Base-by-base conservation (phyloP, 2,329 filamentous ascomycete species). In the Arachnomyces sp. region DNA sequence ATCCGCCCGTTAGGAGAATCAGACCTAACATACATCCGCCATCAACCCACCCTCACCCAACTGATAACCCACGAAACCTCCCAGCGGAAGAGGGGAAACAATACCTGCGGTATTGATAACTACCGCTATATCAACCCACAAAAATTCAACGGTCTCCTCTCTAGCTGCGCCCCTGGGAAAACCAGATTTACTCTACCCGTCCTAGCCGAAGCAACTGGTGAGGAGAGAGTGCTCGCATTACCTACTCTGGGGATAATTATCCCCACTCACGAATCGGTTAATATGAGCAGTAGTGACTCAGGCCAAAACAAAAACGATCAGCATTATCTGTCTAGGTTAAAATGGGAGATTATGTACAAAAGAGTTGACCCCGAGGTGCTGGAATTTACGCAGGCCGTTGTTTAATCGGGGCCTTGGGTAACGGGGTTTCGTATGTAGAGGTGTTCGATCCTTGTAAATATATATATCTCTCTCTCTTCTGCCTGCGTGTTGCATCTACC, bases 151-250 rank as follows among this genome's bases (percentile, higher is more conserved):
- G 31, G 43, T 3, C 28, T 47, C 3, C 52, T 69, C 4, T 39
- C 48, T 2, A 36, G 21, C 4, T 48, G 58, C 14, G 60, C 60
- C 6, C 61, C 66, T 2, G 65, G 59, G 0, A 52, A 55, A 13
- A 41, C 60, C 3, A 60, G 67, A 3, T 67, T 60, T 45, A 71
- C 68, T 0, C 34, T 73, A 21, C 70, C 69, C 13, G 51, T 63
- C 7, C 34, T 66, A 18, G 45, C 47, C 9, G 32, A 44, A 32
- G 18, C 21, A 13, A 28, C 25, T 6, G 40, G 34, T 12, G 35
- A 41, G 14, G 12, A 34, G 29, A 18, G 29, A 14, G 34, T 49
- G 11, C 42, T 52, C 16, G 49, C 35, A 3, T 34, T 51, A 29
- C 46, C 49, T 11, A 44, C 47, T 5, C 34, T 50, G 11, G 39